Evolutionary conservation across 73 alveolate genomes (phyloP), one percentile per base, ranked within the genome.

Genomic region (Blepharisma japonicum): DNA sequence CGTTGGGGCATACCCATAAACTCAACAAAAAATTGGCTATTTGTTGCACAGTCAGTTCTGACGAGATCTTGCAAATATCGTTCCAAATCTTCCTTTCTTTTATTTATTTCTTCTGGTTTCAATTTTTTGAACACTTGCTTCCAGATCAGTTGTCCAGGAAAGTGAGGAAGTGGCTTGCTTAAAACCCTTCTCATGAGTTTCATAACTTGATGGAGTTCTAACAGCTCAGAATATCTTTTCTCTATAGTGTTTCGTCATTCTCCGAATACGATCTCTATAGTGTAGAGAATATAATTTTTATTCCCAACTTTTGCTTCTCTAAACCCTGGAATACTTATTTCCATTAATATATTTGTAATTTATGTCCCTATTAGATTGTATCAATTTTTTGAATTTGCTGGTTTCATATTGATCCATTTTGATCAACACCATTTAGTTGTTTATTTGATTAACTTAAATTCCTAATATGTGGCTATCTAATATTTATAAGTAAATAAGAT

Each of bases 141-240:
- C 67, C n/a, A 11, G 0, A 11, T 53, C n/a, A 11, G 0, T 11
- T 14, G n/a, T 53, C 23, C 23, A 53, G 67, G 67, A 4, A 53
- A 53, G 2, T 53, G n/a, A 11, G 67, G 67, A 53, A 20, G 27
- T 14, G 67, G 67, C 23, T 53, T 53, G 23, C 23, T 53, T 53
- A 53, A 14, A 53, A 20, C n/a, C 67, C 67, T 53, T 53, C 67
- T 20, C 23, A 53, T 53, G 4, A 53, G 67, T 53, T 53, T 53
- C 23, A 53, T 53, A 14, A 53, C 67, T 53, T 53, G 67, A 53
- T 53, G n/a, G 67, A 53, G 67, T 53, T 53, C 67, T 11, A 53
- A 14, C n/a, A 53, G 23, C n/a, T 53, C 23, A 11, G 67, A 53
- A 11, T 14, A 20, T 20, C 23, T 53, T 53, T 53, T 53, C n/a